Percentiles rank a stretch among this genome's conserved stretches.
Evolutionary conservation across 352 stramenopile species (phyloP).

Genomic region (Pythium utonaiense): DNA sequence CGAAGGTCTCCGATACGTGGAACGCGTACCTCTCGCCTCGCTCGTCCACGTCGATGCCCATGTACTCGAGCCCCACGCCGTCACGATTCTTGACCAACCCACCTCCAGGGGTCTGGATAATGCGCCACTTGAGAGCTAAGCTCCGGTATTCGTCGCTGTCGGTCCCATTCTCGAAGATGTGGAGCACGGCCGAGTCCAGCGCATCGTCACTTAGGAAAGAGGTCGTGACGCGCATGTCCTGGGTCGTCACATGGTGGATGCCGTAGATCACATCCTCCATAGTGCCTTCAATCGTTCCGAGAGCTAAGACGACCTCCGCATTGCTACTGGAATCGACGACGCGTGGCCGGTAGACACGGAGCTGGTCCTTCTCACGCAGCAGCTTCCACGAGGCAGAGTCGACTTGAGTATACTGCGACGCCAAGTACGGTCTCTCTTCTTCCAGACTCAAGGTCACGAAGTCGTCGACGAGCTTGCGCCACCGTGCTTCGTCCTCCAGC

Average conservation of each 20-base stretch:
- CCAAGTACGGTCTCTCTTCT: slow-evolving; percentile 6
- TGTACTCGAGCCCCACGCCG: slow-evolving; percentile 24
- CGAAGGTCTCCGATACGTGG: slow-evolving; percentile 20
- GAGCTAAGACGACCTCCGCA: slow-evolving; percentile 10
- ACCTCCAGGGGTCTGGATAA: slow-evolving; percentile 13
- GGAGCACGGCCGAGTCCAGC: slow-evolving; percentile 22
- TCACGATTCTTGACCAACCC: slow-evolving; percentile 23
- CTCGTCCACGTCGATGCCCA: slow-evolving; percentile 20
- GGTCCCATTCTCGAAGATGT: slow-evolving; percentile 19
- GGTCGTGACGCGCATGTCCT: slow-evolving; percentile 24
- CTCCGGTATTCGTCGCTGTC: slow-evolving; percentile 19
- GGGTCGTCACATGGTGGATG: slow-evolving; percentile 18
- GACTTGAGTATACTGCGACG: slow-evolving; percentile 3
- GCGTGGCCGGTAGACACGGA: slow-evolving; percentile 22
- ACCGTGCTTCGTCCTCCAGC: slow-evolving; percentile 12
- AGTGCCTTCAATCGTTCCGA: slow-evolving; percentile 27
- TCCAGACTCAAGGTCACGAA: slow-evolving; percentile 12
- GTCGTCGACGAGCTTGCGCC: slow-evolving; percentile 12
- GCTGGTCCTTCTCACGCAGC: slow-evolving; percentile 17
- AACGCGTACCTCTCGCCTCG: slow-evolving; percentile 19
- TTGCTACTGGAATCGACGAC: not conserved
- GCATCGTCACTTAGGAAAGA: slow-evolving; percentile 23
- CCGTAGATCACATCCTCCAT: slow-evolving; percentile 28
- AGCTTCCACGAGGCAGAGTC: slow-evolving; percentile 18
- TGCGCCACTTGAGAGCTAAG: slow-evolving; percentile 27